Evolutionary conservation across 768 basidiomycete species (phyloP), one percentile per base, ranked within the genome.

Genomic region (Myochromella boudieri): DNA sequence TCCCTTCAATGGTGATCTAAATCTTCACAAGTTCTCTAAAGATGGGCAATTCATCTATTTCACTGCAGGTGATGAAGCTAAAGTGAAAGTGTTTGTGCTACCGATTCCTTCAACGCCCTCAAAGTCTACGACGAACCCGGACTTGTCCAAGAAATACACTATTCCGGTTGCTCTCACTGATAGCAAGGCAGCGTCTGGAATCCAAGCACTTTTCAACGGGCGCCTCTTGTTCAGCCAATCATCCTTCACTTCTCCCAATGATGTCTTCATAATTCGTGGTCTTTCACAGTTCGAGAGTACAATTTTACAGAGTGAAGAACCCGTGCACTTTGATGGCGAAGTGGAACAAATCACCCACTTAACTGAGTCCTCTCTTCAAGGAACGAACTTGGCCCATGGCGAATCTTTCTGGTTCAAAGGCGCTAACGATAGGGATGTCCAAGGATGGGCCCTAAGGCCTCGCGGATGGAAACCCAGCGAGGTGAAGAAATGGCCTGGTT

Each of bases 371-470:
- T 74, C 72, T 5, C 64, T 93, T 40, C 65, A 75, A 40, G 76
- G 68, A 6, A 91, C 87, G 64, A 46, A 66, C 18, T 70, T 95
- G 29, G 68, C 70, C 46, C 58, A 64, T 6, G 89, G 86, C 11
- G 85, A 95, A 56, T 83, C 90, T 47, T 90, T 97, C 60, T 92
- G 85, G 83, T 97, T 97, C 70, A 78, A 81, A 49, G 95, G 95
- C 8, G 90, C 89, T 3, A 67, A 85, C 54, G 78, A 81, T 8
- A 79, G 77, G 62, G 59, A 79, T 24, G 83, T 97, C 12, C 94
- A 97, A 36, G 93, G 91, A 4, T 97, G 86, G 86, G 69, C 82
- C 11, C 53, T 93, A 44, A 90, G 84, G 54, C 95, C 95, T 6
- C 77, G 77, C 25, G 89, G 90, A 4, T 95, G 81, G 76, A 74